Base-by-base conservation (phyloP, 2,329 filamentous ascomycete genomes). In the Spiromastix sp. region DNA sequence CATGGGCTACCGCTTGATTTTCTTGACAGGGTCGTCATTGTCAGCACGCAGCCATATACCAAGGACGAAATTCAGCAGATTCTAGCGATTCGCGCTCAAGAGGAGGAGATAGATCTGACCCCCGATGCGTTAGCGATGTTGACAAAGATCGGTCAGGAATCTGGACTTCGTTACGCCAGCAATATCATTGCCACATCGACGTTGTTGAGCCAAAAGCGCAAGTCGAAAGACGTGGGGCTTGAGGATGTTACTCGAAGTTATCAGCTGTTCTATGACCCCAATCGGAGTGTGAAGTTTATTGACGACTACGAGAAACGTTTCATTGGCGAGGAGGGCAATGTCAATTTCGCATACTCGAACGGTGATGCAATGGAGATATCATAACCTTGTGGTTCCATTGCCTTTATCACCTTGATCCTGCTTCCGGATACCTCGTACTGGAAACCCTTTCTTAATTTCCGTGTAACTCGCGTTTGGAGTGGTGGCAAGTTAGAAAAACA, bases 101-200 rank as follows among this genome's bases (percentile, higher is more conserved):
- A 98, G 60, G 91, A 98, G 57, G 91, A 98, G 57, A 80, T 98
- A 32, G 91, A 98, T 44, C 66, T 95, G 21, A 84, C 84, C 0
- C 72, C 87, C 4, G 87, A 96, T 55, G 89, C 91, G 1, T 72
- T 98, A 9, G 87, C 87, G 1, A 73, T 98, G 10, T 74, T 98
- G 24, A 93, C 91, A 42, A 96, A 96, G 69, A 93, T 96, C 50
- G 91, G 87, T 19, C 75, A 87, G 52, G 91, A 98, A 60, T 80
- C 86, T 2, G 89, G 89, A 16, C 70, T 98, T 33, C 74, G 91
- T 48, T 98, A 98, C 57, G 89, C 87, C n/a, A 93, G 85, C 66
- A 95, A 98, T 57, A 78, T 98, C 37, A 95, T 98, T 61, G 93
- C 84, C 15, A 95, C 91, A 2, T 91, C 85, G 4, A 82, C 93